Evolutionary conservation across 495 filamentous ascomycete species (phyloP).

Genomic region (Tuber umbilicatum): DNA sequence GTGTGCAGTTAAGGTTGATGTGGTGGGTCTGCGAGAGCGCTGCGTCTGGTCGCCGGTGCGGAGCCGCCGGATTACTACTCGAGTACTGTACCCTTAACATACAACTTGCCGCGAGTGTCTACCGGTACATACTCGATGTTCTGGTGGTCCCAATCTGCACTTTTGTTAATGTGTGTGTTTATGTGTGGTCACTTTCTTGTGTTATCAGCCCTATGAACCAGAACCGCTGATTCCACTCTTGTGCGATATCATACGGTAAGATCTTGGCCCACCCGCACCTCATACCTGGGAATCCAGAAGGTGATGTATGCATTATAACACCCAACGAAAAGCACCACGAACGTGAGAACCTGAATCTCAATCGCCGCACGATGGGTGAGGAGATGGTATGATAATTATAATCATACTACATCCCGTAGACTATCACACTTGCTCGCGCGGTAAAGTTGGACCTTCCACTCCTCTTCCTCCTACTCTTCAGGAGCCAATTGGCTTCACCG

Average conservation of each 20-base stretch:
- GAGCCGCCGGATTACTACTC: neutral
- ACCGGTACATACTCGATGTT: neutral
- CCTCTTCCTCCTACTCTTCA: neutral
- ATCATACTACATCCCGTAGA: neutral
- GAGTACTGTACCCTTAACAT: too few species aligned
- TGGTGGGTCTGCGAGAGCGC: neutral
- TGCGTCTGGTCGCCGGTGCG: neutral
- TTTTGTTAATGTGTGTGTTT: neutral
- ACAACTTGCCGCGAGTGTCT: neutral
- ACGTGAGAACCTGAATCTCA: neutral
- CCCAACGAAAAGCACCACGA: neutral
- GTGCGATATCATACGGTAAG: neutral
- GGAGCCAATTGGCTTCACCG: neutral
- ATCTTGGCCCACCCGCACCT: neutral
- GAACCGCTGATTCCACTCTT: neutral
- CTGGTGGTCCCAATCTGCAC: neutral
- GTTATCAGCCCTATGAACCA: neutral
- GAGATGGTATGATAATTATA: neutral
- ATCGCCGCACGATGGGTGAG: neutral
- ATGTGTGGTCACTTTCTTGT: neutral
- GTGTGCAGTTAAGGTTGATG: neutral
- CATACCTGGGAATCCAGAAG: neutral
- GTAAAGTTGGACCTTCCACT: neutral
- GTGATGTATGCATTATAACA: neutral
- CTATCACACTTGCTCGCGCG: neutral